Conservation (phyloP, 352 stramenopile genomes). For the Globisporangium nagaii region DNA sequence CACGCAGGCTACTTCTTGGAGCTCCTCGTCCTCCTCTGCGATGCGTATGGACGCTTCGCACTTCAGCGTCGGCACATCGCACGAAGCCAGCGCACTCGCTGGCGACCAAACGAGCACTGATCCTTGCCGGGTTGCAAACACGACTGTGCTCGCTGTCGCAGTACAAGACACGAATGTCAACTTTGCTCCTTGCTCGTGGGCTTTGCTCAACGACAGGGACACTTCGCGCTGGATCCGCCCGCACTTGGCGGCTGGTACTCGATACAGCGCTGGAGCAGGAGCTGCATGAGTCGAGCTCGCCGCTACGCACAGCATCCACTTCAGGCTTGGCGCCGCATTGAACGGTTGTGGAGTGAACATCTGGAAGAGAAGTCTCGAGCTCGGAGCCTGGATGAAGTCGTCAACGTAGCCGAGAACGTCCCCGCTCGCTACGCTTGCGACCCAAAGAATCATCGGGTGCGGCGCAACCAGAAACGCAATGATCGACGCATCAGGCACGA, state of each 20-base stretch:
- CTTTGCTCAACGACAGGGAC: neutral
- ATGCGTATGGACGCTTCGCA: neutral
- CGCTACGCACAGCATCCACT: neutral
- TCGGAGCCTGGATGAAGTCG: neutral
- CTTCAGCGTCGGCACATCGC: neutral
- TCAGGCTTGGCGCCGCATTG: neutral
- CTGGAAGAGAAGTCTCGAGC: neutral
- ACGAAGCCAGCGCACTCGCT: neutral
- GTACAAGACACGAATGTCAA: neutral
- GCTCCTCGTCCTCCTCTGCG: neutral
- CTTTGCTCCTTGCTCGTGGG: neutral
- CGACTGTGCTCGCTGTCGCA: neutral
- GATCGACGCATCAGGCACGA: neutral
- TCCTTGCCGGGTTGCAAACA: neutral
- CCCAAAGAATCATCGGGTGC: neutral
- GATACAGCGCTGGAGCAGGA: neutral
- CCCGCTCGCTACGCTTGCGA: neutral
- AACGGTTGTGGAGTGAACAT: neutral
- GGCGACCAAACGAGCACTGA: neutral
- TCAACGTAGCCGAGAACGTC: neutral
- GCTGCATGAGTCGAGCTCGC: neutral
- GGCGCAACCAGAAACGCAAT: neutral
- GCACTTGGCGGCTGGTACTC: neutral
- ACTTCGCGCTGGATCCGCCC: neutral
- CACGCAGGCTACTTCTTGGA: neutral